Percentiles rank a stretch among this genome's conserved stretches.
These are phyloP conservation scores for Candida caryicola DNA, from an alignment of 805 yeast species.

Conservation along the genomic window DNA sequence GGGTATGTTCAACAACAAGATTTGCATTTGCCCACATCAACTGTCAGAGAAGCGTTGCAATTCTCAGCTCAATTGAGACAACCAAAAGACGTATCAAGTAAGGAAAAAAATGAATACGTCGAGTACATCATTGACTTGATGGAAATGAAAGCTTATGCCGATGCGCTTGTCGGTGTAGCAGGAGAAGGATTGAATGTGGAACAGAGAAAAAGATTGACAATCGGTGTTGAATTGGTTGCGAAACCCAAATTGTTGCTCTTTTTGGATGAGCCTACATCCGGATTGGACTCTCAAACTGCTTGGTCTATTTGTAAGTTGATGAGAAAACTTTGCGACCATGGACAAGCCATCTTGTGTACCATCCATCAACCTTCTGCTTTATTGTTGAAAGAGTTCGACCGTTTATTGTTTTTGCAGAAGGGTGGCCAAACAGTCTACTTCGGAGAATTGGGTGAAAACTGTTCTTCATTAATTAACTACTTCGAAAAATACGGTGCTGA, in stretches of 20 bases:
- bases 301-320: constrained; percentile 41
- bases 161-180: constrained; percentile 32
- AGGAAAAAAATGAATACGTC: constrained; percentile 24
- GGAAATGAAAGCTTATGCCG: constrained; percentile 27
- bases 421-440: constrained; percentile 50
- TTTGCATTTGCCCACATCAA: constrained; percentile 30
- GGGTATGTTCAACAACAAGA: constrained; percentile 36
- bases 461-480: constrained; percentile 27
- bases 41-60: constrained; percentile 28
- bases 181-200: constrained; percentile 41
- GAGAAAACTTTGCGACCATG: constrained; percentile 40
- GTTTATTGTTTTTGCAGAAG: constrained; percentile 53
- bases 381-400: constrained; percentile 73
- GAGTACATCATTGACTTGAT: constrained; percentile 24
- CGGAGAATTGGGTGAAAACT: constrained; percentile 35
- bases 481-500: constrained; percentile 40
- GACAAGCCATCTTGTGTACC: constrained; percentile 49
- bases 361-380: constrained; percentile 87
- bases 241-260: constrained; percentile 37
- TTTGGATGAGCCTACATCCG: constrained; percentile 45
- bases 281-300: constrained; percentile 43
- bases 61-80: constrained; percentile 28
- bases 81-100: constrained; percentile 18
- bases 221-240: constrained; percentile 43
- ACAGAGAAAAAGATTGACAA: constrained; percentile 40